Base-by-base conservation (phyloP, 1,284 basidiomycete species). In the Wallemia ichthyophaga region DNA sequence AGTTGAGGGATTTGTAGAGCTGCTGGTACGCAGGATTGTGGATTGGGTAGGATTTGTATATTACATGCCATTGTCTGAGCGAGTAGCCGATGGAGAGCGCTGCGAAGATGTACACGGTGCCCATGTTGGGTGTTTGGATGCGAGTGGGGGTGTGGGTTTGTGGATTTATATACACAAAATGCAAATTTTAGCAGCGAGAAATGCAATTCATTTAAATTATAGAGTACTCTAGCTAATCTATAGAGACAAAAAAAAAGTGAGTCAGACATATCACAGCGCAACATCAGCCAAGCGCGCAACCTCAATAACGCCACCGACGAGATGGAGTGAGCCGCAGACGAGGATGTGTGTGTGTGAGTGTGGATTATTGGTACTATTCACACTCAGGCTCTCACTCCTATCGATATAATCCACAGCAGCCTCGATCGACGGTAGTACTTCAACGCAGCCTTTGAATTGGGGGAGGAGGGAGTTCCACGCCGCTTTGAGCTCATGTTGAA, bases 301-400 rank as follows among this genome's bases (percentile, higher is more conserved):
- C 66, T 92, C 88, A 66, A 98, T 85, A 9, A 92, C 74, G 1
- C 94, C 94, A 24, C 94, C 94, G 3, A 98, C 82, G 17, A 99
- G 76, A 71, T 94, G 91, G 64, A 99, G 69, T 69, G 89, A 95
- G 1, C 94, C 94, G 1, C 85, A 78, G 1, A 94, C 88, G 25
- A 98, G 74, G 17, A 89, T 79, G 62, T 83, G 74, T 0, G 76
- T 68, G 23, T 67, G 65, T n/a, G n/a, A n/a, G n/a, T n/a, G n/a
- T n/a, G n/a, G n/a, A n/a, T n/a, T n/a, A n/a, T n/a, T n/a, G n/a
- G n/a, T n/a, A n/a, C n/a, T n/a, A n/a, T n/a, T n/a, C n/a, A n/a
- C n/a, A n/a, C n/a, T n/a, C n/a, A n/a, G n/a, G 21, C 67, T 61
- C 27, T 63, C 63, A 24, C 58, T 58, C 1, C 63, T 62, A 13